Evolutionary conservation across 768 basidiomycete genomes (phyloP), one percentile per base, ranked within the genome.

Genomic region (Austroboletus eburneus): DNA sequence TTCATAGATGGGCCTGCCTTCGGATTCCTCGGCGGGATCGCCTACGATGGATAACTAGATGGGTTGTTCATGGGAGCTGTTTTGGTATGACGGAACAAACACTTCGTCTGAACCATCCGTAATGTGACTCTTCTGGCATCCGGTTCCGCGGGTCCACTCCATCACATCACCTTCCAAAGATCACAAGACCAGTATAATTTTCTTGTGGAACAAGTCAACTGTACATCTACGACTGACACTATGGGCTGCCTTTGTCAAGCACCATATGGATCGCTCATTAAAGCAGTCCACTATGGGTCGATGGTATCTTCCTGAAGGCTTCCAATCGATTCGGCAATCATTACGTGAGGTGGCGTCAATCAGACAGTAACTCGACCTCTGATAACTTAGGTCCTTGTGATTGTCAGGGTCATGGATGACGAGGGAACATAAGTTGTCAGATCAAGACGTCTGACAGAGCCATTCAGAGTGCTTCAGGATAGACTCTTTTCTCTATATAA

Each of bases 341-440:
- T 10, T 27, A 10, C 5, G 25, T 10, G 25, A 27, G 25, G 25
- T n/a, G n/a, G n/a, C n/a, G n/a, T n/a, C n/a, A n/a, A n/a, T n/a
- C 0, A 49, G 42, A 17, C 37, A 34, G 23, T 44, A 39, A 8
- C 21, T 46, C 12, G 22, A 52, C 22, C 51, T 60, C n/a, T n/a
- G n/a, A n/a, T n/a, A n/a, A 72, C 18, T 10, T 24, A 33, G 68
- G 48, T 65, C 3, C 67, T 66, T 1, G 49, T 64, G 18, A 55
- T 69, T 18, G 46, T 57, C 5, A 70, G 72, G 3, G 58, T 63
- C 43, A 60, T 59, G 9, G 71, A 72, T 44, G 72, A 74, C 33
- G 71, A 73, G 51, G 71, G 70, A 50, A 72, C 71, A 60, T 71
- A 44, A 50, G 70, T 61, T 23, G 13, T n/a, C 36, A 5, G 1